These are phyloP conservation scores for Magnusiomyces clavatus DNA, from an alignment of 1,139 yeast genomes.

Conservation along the genomic window DNA sequence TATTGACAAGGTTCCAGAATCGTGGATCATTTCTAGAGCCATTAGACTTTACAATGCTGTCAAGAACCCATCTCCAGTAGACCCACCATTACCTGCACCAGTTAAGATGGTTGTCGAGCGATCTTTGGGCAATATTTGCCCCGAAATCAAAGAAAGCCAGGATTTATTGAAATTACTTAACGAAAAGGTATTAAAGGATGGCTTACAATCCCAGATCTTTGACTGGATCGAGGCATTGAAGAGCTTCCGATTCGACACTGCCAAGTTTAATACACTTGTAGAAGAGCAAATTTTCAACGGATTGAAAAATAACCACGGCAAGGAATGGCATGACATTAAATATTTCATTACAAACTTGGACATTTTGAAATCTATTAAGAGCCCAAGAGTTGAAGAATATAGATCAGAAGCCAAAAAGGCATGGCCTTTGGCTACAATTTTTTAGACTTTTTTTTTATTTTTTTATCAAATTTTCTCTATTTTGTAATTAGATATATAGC, in stretches of 20 bases:
- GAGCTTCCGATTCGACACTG: slow-evolving; percentile 5
- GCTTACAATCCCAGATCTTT: slow-evolving; percentile 6
- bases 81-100: slow-evolving; percentile 20
- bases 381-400: slow-evolving; percentile 15
- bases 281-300: slow-evolving; percentile 18
- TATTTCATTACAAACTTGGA: slow-evolving; percentile 1
- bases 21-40: slow-evolving; percentile 26
- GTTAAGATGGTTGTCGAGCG: slow-evolving; percentile 29
- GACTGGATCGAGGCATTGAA: slow-evolving; percentile 9
- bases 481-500: too few species aligned
- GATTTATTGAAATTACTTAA: slow-evolving; percentile 22
- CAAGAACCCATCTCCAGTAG: slow-evolving; percentile 21
- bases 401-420: slow-evolving; percentile 11
- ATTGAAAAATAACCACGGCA: slow-evolving; percentile 4
- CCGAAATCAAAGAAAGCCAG: slow-evolving; percentile 23
- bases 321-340: too few species aligned
- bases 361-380: slow-evolving; percentile 2
- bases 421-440: slow-evolving; percentile 23
- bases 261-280: slow-evolving; percentile 8
- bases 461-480: background rate
- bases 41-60: slow-evolving; percentile 23
- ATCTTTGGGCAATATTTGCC: slow-evolving; percentile 26
- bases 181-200: slow-evolving; percentile 19
- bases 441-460: slow-evolving; percentile 5
- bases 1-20: slow-evolving; percentile 20